Base-by-base conservation (phyloP, 2,329 filamentous ascomycete genomes). In the Coniella vitis region DNA sequence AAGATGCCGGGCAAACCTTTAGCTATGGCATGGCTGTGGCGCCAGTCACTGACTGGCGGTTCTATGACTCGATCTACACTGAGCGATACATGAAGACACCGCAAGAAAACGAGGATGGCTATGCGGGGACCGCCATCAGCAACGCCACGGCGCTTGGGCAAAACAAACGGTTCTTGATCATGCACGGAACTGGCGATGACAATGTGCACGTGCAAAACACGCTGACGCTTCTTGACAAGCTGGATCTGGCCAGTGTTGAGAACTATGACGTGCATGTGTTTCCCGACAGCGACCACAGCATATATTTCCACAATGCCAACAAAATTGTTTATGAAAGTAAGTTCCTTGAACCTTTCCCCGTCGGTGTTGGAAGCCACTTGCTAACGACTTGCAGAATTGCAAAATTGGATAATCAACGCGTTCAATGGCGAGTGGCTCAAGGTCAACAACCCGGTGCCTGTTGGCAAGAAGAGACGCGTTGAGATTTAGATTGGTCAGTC, bases 241-340 rank as follows among this genome's bases (percentile, higher is more conserved):
- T 98, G 38, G 88, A 98, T 68, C 61, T 95, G 45, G 83, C 75
- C 1, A 79, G 81, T 12, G 79, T 96, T 3, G 83, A 91, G 65
- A 98, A 98, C 61, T 98, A 97, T 60, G 93, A 98, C 62, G 82
- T 98, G 12, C 91, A 97, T 65, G 82, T 97, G 48, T 98, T 95
- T 68, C 93, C 93, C 0, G 93, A 98, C 65, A 94, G 87, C 47
- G 90, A 98, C 68, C 93, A 98, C 66, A 81, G 86, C 53, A 98
- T 98, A 53, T 89, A 82, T 62, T 98, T 97, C 63, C 91, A 98
- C 64, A 90, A 90, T 63, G 94, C 88, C 22, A 90, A 95, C 63
- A 74, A 73, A 49, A 87, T 97, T 58, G 90, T 98, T 7, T 97
- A 93, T 63, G 86, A 95, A 57, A 94, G 89, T 94, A 71, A 77